Conservation (phyloP, 768 basidiomycete species). For the Pleurotus pulmonarius region DNA sequence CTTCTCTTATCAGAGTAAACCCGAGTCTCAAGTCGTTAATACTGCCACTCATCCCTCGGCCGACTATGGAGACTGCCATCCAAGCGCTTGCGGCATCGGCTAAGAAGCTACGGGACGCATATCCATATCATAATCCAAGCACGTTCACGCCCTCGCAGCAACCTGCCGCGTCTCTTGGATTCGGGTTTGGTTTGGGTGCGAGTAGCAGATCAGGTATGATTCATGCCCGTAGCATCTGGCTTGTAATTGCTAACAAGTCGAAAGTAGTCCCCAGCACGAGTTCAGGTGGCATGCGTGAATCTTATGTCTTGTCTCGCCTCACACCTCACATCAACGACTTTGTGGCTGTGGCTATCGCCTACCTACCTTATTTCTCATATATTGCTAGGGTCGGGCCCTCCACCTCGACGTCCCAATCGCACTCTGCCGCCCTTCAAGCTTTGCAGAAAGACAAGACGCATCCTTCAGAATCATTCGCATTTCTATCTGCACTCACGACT, state of each 20-base stretch:
- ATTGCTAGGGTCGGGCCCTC: slow-evolving; percentile 25
- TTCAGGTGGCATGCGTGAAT: slow-evolving; percentile 71
- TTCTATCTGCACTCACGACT: slow-evolving; percentile 64
- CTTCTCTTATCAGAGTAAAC: slow-evolving; percentile 60
- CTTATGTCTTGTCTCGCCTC: slow-evolving; percentile 72
- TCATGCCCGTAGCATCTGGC: slow-evolving; percentile 5
- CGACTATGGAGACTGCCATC: slow-evolving; percentile 70
- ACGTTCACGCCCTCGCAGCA: slow-evolving; percentile 24
- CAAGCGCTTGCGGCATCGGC: slow-evolving; percentile 66
- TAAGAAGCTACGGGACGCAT: slow-evolving; percentile 75
- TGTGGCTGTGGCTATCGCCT: slow-evolving; percentile 72
- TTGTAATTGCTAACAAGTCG: slow-evolving; percentile 10
- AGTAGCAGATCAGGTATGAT: slow-evolving; percentile 14
- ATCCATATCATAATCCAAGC: slow-evolving; percentile 68
- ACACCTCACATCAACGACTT: slow-evolving; percentile 76
- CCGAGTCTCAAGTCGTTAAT: slow-evolving; percentile 71
- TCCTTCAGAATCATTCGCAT: slow-evolving; percentile 70
- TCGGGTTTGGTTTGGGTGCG: slow-evolving; percentile 27
- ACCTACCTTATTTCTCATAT: slow-evolving; percentile 83
- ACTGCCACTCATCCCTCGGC: slow-evolving; percentile 79
- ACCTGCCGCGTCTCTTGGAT: slow-evolving; percentile 20
- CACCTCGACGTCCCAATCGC: slow-evolving; percentile 30
- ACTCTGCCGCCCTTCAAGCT: slow-evolving; percentile 40
- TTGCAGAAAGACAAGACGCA: slow-evolving; percentile 64
- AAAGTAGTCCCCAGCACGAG: slow-evolving; percentile 10